Evolutionary conservation across 805 yeast species (phyloP), one percentile per base, ranked within the genome.

Genomic region (Cyberlindnera galapagoensis): DNA sequence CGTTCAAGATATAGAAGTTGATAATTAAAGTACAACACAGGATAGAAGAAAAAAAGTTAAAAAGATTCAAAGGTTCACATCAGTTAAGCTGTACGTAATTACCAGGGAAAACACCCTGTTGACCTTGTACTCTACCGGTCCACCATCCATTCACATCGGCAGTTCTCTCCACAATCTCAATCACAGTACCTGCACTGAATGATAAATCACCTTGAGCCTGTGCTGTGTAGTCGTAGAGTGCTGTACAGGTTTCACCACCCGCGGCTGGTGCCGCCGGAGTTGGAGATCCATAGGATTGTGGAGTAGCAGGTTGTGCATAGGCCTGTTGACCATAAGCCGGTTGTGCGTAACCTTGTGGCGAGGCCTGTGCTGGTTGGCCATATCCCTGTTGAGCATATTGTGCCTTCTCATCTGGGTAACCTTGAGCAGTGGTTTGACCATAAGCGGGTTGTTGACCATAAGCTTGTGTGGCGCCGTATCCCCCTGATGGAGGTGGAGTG

Each of bases 121-220:
- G 80, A 7, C 96, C 97, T 47, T 86, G 84, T 41, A 71, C 63
- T 24, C 69, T 62, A 10, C 98, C 98, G 0, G 96, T 86, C 98
- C 98, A 92, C 98, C 98, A 92, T 6, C 95, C 98, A 49, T 85
- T 86, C 33, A 78, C 70, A 54, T 87, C 95, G 0, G 74, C 67
- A 1, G 95, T 81, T 51, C 85, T 78, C 52, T 86, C 83, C 4
- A 87, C 74, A 38, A 92, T 68, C 47, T 84, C 83, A 44, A 92
- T 88, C 19, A 76, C 71, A 14, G 88, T 81, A 15, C 97, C 98
- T 0, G 95, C 95, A 21, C 77, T 69, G 63, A 92, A 85, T 13
- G 82, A 60, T 51, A 92, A 67, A 54, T 92, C 98, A 15, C 97
- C 97, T 20, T 72, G 83, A 0, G 96, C 92, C 58, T 87, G 97